These are phyloP conservation scores for Senecio squalidus DNA, from an alignment of 140 eudicot species.

Conservation along the genomic window DNA sequence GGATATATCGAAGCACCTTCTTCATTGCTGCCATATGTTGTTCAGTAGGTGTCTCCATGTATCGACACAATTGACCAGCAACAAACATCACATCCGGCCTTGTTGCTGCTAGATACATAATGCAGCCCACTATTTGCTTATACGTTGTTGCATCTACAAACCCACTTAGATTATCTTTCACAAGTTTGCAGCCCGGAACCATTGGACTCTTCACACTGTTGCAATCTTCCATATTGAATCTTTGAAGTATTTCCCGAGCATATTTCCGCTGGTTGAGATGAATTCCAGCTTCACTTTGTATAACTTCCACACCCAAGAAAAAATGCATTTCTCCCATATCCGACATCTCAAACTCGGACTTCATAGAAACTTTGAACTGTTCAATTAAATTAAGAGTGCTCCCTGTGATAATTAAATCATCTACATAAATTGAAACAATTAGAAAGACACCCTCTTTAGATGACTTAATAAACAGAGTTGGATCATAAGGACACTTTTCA, in stretches of 20 bases:
- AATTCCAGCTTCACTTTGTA: neutral
- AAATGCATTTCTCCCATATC: constrained; percentile 3
- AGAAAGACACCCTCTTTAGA: neutral
- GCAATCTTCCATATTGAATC: neutral
- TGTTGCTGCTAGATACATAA: neutral
- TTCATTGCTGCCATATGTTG: constrained; percentile 3
- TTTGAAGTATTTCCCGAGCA: neutral
- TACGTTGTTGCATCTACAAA: neutral
- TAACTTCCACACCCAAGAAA: neutral
- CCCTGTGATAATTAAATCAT: neutral
- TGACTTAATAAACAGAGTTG: neutral
- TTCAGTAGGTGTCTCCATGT: neutral
- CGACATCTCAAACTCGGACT: neutral
- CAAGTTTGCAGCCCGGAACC: neutral
- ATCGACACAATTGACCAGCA: neutral
- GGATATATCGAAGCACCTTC: neutral
- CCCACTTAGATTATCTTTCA: neutral
- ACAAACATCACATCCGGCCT: neutral
- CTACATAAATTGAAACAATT: neutral
- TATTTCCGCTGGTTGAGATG: neutral
- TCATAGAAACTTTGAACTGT: neutral
- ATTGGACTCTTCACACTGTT: neutral
- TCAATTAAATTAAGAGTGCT: neutral
- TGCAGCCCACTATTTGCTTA: neutral
- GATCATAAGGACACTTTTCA: neutral